Evolutionary conservation across 352 stramenopile genomes (phyloP).

Genomic region (Peronospora belbahrii): DNA sequence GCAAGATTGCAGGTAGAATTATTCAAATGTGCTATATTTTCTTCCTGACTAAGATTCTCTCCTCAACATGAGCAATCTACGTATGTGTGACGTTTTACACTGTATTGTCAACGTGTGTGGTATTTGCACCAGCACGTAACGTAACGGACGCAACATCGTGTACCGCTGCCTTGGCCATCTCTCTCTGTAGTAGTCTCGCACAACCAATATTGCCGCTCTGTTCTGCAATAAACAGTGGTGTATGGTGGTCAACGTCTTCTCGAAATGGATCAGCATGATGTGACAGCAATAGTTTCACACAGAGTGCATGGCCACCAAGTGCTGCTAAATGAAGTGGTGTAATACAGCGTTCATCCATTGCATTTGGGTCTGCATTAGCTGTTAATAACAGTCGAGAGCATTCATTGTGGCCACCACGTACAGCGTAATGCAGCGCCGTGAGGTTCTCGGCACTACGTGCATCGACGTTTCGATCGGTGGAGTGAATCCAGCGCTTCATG

Average conservation of each 20-base stretch:
- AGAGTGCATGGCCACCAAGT: slow-evolving; percentile 62
- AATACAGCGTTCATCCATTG: slow-evolving; percentile 61
- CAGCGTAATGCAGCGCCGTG: slow-evolving; percentile 70
- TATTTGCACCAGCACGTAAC: slow-evolving; percentile 43
- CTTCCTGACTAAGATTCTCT: slow-evolving; percentile 10
- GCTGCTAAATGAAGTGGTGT: slow-evolving; percentile 70
- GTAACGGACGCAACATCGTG: slow-evolving; percentile 50
- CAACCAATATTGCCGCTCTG: slow-evolving; percentile 74
- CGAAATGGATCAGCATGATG: slow-evolving; percentile 73
- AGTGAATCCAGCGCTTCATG: slow-evolving; percentile 76
- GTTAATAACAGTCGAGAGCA: slow-evolving; percentile 58
- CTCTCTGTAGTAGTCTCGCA: slow-evolving; percentile 56
- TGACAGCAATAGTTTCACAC: slow-evolving; percentile 75
- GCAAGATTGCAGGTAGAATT: slow-evolving; percentile 1
- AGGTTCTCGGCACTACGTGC: slow-evolving; percentile 66
- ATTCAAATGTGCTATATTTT: slow-evolving; percentile 13
- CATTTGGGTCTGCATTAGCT: slow-evolving; percentile 57
- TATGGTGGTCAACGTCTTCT: slow-evolving; percentile 73
- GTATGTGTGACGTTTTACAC: slow-evolving; percentile 29
- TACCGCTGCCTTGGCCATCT: slow-evolving; percentile 66
- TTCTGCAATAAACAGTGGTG: slow-evolving; percentile 56
- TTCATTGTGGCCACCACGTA: slow-evolving; percentile 71
- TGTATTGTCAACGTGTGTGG: slow-evolving; percentile 50
- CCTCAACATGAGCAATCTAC: slow-evolving; percentile 1
- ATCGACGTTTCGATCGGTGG: slow-evolving; percentile 56